Evolutionary conservation across 2,329 filamentous ascomycete species (phyloP).

Genomic region (Diatrype stigma): DNA sequence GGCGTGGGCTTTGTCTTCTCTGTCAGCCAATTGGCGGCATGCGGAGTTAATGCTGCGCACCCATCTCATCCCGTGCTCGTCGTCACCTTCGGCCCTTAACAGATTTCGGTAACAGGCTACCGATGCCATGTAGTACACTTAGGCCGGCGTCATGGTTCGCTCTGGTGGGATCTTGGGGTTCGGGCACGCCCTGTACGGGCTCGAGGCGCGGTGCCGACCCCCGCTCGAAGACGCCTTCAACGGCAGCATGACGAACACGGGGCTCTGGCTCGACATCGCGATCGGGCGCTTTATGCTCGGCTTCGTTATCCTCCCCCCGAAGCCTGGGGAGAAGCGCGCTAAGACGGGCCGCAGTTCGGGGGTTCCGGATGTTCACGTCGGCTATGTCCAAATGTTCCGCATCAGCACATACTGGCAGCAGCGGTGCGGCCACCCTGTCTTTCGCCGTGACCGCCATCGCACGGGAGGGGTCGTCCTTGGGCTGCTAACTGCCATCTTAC

Average conservation of each 20-base stretch:
- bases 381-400: slow-evolving; percentile 66
- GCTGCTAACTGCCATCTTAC: slow-evolving; percentile 39
- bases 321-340: slow-evolving; percentile 64
- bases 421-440: slow-evolving; percentile 64
- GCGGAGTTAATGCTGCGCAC: slow-evolving; percentile 58
- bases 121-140: slow-evolving; percentile 53
- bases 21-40: slow-evolving; percentile 58
- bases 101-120: slow-evolving; percentile 68
- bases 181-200: slow-evolving; percentile 64
- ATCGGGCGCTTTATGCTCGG: slow-evolving; percentile 66
- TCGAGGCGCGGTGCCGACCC: slow-evolving; percentile 64
- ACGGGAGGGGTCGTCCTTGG: slow-evolving; percentile 52
- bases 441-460: slow-evolving; percentile 65
- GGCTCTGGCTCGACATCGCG: slow-evolving; percentile 78
- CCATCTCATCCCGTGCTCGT: slow-evolving; percentile 66
- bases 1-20: slow-evolving; percentile 62
- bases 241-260: slow-evolving; percentile 70
- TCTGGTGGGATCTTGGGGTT: slow-evolving; percentile 68
- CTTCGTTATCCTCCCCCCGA: slow-evolving; percentile 69
- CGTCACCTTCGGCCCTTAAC: slow-evolving; percentile 60
- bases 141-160: slow-evolving; percentile 61
- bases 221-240: slow-evolving; percentile 64
- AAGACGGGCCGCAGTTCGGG: slow-evolving; percentile 62
- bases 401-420: too few relatives aligned
- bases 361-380: slow-evolving; percentile 72